Conservation (phyloP, 73 alveolate genomes). For the Uronychia setigera region DNA sequence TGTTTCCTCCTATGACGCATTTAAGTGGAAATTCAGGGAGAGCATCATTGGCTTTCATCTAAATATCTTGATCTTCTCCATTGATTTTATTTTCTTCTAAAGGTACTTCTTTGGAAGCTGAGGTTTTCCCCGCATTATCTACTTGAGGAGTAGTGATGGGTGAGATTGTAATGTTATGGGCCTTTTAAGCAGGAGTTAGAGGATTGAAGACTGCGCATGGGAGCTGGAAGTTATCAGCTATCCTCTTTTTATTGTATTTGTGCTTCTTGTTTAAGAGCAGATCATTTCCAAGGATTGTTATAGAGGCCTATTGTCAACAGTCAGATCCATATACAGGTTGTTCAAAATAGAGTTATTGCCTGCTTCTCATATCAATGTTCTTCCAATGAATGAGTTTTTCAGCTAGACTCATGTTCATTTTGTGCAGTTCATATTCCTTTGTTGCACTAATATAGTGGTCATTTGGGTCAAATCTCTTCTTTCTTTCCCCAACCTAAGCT, state of each 20-base stretch:
- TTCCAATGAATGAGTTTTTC: conserved; percentile 40
- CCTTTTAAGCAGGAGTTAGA: no score
- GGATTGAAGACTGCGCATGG: background rate
- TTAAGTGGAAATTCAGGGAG: no score
- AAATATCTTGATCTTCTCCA: no score
- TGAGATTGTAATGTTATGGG: no score
- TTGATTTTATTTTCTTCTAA: no score
- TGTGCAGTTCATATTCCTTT: conserved; percentile 15
- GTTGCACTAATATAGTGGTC: conserved; percentile 34
- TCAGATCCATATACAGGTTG: background rate
- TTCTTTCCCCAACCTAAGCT: conserved; percentile 21
- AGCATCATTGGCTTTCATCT: no score
- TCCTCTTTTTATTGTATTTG: background rate
- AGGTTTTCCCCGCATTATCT: background rate
- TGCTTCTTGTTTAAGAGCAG: background rate
- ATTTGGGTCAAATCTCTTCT: conserved; percentile 22
- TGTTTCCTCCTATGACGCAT: no score
- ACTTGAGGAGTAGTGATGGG: background rate
- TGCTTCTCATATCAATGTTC: background rate
- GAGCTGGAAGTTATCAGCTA: background rate
- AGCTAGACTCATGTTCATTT: conserved; percentile 10
- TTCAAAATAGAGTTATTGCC: background rate
- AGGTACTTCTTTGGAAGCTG: background rate
- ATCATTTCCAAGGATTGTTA: background rate
- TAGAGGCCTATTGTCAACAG: background rate